Conservation (phyloP, 257 asterid genomes). For the Cynanchum wilfordii region DNA sequence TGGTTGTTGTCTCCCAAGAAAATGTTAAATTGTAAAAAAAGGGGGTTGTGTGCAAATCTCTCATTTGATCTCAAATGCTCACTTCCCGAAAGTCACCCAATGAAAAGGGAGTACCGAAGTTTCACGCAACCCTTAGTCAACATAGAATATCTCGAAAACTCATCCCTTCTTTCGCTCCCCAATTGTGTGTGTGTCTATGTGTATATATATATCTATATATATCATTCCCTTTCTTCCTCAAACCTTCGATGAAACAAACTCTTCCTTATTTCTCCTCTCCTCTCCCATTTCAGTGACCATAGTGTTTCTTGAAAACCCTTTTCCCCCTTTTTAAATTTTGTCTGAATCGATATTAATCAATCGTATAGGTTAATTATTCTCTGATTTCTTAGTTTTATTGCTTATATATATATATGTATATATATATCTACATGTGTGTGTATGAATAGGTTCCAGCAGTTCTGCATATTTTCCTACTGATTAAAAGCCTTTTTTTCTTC, state of each 20-base stretch:
- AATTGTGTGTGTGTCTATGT: too few species aligned
- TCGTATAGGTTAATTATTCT: background rate
- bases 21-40: background rate
- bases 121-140: conserved; percentile 7
- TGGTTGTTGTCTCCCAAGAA: background rate
- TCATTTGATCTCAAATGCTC: background rate
- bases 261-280: background rate
- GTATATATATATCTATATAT: background rate
- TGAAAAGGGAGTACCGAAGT: background rate
- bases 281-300: background rate
- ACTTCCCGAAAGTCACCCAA: background rate
- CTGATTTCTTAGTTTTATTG: background rate
- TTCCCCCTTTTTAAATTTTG: background rate
- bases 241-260: background rate
- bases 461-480: too few species aligned
- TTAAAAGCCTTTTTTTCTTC: too few species aligned
- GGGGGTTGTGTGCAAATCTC: background rate
- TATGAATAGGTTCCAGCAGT: too few species aligned
- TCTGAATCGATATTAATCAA: background rate
- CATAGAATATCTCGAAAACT: conserved; percentile 1
- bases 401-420: too few species aligned
- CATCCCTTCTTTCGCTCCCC: too few species aligned
- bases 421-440: too few species aligned
- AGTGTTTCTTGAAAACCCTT: background rate
- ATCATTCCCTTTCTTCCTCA: conserved; percentile 1